These are phyloP conservation scores for Heracleum sosnowskyi DNA, from an alignment of 129 eudicot genomes.

Conservation along the genomic window DNA sequence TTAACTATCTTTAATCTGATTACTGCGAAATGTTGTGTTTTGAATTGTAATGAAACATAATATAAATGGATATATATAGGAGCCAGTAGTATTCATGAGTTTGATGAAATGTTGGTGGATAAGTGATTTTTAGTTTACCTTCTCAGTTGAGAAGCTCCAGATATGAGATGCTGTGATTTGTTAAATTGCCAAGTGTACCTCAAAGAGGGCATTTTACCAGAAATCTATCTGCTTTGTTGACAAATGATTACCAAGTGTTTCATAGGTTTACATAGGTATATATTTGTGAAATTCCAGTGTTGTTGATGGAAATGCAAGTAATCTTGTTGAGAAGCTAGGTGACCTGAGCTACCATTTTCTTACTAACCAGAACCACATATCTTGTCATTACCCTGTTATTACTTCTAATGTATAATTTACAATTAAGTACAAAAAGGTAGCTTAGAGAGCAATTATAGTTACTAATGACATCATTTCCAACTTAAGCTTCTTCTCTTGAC, in stretches of 20 bases:
- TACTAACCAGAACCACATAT: neutral
- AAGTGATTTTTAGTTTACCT: constrained; percentile 2
- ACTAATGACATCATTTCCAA: neutral
- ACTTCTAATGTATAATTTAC: neutral
- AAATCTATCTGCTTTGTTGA: neutral
- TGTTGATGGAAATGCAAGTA: neutral
- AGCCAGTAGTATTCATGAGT: neutral
- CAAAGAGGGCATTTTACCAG: neutral
- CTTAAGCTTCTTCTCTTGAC: neutral
- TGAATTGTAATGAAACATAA: neutral
- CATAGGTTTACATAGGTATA: neutral
- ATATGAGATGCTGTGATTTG: neutral
- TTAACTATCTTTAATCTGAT: neutral
- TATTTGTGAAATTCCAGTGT: neutral
- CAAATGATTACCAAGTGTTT: neutral
- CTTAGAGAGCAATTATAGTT: neutral
- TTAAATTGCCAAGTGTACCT: neutral
- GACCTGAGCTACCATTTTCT: neutral
- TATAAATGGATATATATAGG: constrained; percentile 15
- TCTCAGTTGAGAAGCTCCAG: neutral
- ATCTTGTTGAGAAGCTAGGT: neutral
- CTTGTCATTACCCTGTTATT: neutral
- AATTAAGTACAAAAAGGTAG: neutral
- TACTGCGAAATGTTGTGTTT: neutral
- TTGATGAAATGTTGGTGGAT: constrained; percentile 21